Conservation (phyloP, 495 filamentous ascomycete genomes). For the Amphirosellinia nigrospora region DNA sequence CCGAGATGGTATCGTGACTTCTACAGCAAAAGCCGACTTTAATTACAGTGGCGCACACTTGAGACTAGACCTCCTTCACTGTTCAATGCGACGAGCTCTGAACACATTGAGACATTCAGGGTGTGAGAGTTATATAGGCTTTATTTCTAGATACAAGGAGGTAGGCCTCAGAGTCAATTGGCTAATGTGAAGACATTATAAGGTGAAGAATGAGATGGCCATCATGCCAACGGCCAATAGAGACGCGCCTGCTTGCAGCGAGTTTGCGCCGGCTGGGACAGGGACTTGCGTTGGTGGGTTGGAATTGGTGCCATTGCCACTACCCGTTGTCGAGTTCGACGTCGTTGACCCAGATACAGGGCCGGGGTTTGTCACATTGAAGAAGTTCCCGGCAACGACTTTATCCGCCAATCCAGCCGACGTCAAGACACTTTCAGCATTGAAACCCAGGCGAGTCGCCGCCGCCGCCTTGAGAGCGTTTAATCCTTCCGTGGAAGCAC, state of each 20-base stretch:
- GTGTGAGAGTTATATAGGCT: not conserved
- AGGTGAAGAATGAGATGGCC: conserved; percentile 30
- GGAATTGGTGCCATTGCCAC: conserved; percentile 20
- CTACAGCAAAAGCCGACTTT: not conserved
- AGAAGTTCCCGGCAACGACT: conserved; percentile 52
- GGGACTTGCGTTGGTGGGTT: conserved; percentile 19
- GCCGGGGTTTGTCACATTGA: conserved; percentile 52
- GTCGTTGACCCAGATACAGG: conserved; percentile 30
- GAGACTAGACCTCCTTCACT: not conserved
- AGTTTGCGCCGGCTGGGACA: conserved; percentile 22
- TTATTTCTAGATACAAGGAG: not conserved
- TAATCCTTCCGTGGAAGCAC: conserved; percentile 30
- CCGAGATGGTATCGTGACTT: not conserved
- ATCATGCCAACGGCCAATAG: conserved; percentile 30
- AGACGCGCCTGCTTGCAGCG: conserved; percentile 31
- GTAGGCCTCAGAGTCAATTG: not conserved
- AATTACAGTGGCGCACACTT: not conserved
- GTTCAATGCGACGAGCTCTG: not conserved
- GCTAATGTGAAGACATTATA: conserved; percentile 24
- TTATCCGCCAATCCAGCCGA: conserved; percentile 40
- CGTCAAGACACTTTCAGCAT: conserved; percentile 37
- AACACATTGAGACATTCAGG: not conserved
- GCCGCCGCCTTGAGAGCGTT: conserved; percentile 40
- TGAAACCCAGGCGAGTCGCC: conserved; percentile 38
- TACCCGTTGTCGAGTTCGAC: conserved; percentile 30